A percentile compares a stretch with the other conserved stretches of the same genome.
Conservation (phyloP, 805 yeast genomes). For the Danielia oregonensis region DNA sequence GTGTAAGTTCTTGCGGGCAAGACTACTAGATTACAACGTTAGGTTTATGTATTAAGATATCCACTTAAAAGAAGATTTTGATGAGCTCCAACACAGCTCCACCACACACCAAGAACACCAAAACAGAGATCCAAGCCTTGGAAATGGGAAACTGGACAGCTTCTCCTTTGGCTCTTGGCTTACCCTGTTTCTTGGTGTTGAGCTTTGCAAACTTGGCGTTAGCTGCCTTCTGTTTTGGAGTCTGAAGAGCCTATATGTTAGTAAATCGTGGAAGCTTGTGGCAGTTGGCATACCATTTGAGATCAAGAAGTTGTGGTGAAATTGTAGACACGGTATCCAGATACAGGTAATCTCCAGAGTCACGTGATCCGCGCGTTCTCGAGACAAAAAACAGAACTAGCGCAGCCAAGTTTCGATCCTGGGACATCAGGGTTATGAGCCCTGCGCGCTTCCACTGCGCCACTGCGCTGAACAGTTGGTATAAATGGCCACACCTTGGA, state of each 20-base stretch:
- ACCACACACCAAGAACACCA: slow-evolving; percentile 70
- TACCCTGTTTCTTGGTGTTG: slow-evolving; percentile 72
- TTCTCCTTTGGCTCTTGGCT: slow-evolving; percentile 45
- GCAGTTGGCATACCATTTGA: background rate
- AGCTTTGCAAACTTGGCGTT: slow-evolving; percentile 76
- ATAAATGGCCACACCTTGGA: too few species aligned
- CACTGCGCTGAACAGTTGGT: slow-evolving; percentile 62
- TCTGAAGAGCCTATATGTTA: slow-evolving; percentile 58
- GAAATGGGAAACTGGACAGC: slow-evolving; percentile 52
- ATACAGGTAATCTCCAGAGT: background rate
- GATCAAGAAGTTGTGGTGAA: background rate
- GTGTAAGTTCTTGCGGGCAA: background rate
- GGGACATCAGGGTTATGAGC: slow-evolving; percentile 97
- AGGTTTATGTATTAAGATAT: background rate
- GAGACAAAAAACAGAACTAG: slow-evolving; percentile 43
- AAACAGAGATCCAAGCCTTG: slow-evolving; percentile 57
- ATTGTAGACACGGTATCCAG: slow-evolving; percentile 4
- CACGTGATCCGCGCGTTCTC: background rate
- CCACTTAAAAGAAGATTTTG: slow-evolving; percentile 40
- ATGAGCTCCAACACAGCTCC: slow-evolving; percentile 76
- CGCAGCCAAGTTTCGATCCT: slow-evolving; percentile 94
- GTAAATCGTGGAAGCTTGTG: background rate
- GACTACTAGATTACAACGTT: background rate
- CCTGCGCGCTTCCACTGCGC: slow-evolving; percentile 99
- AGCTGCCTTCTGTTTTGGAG: slow-evolving; percentile 86